Conservation (phyloP, 495 filamentous ascomycete genomes). For the Penicillium coffeae region DNA sequence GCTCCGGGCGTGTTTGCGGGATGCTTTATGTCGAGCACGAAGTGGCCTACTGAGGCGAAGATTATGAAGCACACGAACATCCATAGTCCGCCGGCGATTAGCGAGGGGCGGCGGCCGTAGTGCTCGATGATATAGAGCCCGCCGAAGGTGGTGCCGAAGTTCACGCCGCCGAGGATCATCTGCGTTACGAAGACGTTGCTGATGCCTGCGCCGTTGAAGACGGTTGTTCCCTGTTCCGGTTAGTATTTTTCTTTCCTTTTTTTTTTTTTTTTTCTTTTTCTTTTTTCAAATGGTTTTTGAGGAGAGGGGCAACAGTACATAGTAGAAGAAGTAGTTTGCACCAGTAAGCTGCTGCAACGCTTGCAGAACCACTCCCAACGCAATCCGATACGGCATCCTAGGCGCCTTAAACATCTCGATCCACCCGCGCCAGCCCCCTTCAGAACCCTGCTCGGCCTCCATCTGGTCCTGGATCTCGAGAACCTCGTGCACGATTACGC, state of each 20-base stretch:
- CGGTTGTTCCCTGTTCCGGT: slow-evolving; percentile 54
- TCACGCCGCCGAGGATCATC: slow-evolving; percentile 69
- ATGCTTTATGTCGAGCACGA: slow-evolving; percentile 49
- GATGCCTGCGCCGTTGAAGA: slow-evolving; percentile 66
- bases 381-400: slow-evolving; percentile 65
- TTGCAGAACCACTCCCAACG: slow-evolving; percentile 63
- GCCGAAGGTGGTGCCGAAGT: slow-evolving; percentile 65
- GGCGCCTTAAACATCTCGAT: slow-evolving; percentile 59
- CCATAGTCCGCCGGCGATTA: slow-evolving; percentile 63
- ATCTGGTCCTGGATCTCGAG: slow-evolving; percentile 56
- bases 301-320: slow-evolving; percentile 33
- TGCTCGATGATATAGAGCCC: slow-evolving; percentile 67
- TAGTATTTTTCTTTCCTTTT: slow-evolving; percentile 8
- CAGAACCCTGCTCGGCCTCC: slow-evolving; percentile 43
- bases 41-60: slow-evolving; percentile 65
- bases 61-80: slow-evolving; percentile 70
- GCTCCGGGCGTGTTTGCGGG: slow-evolving; percentile 52
- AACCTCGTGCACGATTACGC: slow-evolving; percentile 63
- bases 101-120: slow-evolving; percentile 60
- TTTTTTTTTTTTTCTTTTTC: too few relatives aligned
- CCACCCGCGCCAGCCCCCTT: slow-evolving; percentile 32
- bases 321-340: slow-evolving; percentile 68
- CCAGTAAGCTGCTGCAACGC: slow-evolving; percentile 36
- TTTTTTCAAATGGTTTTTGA: neutral
- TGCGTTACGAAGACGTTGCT: slow-evolving; percentile 63